Evolutionary conservation across 495 filamentous ascomycete species (phyloP).

Genomic region (Aspergillus steynii): DNA sequence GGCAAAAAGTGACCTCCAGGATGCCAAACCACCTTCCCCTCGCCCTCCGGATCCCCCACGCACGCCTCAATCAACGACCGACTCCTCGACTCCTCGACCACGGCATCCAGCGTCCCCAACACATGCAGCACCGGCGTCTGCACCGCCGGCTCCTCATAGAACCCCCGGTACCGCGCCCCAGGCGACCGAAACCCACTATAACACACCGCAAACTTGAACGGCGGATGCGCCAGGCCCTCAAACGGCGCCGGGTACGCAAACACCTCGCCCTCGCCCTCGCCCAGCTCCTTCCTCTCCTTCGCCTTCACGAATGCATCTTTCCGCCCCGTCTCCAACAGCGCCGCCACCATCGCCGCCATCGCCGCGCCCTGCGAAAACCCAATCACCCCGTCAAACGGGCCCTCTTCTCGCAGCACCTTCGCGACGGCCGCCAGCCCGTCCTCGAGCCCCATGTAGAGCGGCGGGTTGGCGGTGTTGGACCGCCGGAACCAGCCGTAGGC

Average conservation of each 20-base stretch:
- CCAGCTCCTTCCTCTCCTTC: constrained; percentile 7
- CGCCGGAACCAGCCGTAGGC: constrained; percentile 84
- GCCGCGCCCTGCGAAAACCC: constrained; percentile 75
- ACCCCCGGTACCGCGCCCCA: constrained; percentile 58
- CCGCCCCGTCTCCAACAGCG: constrained; percentile 63
- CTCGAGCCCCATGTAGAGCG: constrained; percentile 66
- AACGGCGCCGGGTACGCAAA: constrained; percentile 55
- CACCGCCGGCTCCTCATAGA: constrained; percentile 73
- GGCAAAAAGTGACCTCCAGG: constrained; percentile 95
- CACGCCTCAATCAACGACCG: constrained; percentile 67
- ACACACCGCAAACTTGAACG: constrained; percentile 73
- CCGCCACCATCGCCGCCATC: constrained; percentile 61
- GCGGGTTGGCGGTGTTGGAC: constrained; percentile 44
- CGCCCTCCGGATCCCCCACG: constrained; percentile 49
- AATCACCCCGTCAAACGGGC: constrained; percentile 70
- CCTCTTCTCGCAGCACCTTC: constrained; percentile 54
- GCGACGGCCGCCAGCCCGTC: constrained; percentile 63
- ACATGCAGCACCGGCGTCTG: constrained; percentile 79
- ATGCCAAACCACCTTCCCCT: constrained; percentile 71
- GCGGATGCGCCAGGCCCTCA: constrained; percentile 48
- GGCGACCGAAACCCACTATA: constrained; percentile 80
- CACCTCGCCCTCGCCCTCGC: constrained; percentile 25
- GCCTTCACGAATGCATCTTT: constrained; percentile 44
- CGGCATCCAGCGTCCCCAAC: constrained; percentile 80
- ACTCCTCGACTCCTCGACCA: constrained; percentile 77